Conservation (phyloP, 2,329 filamentous ascomycete species). For the Colletotrichum sp. region DNA sequence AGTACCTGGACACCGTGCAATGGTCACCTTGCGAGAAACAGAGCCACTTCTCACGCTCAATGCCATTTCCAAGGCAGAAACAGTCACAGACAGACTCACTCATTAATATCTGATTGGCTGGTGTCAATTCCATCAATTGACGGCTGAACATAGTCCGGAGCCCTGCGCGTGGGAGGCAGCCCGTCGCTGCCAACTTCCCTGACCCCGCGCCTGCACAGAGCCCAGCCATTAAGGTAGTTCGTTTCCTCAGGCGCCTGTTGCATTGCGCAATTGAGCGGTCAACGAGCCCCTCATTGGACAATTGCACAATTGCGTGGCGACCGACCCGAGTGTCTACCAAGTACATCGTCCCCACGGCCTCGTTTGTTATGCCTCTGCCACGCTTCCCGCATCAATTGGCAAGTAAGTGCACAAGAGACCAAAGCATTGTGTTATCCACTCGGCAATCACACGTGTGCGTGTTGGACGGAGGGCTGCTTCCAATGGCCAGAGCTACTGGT, state of each 20-base stretch:
- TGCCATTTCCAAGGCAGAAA: neutral
- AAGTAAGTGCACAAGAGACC: neutral
- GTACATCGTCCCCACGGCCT: neutral
- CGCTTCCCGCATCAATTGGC: neutral
- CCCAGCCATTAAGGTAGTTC: neutral
- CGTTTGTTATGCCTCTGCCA: neutral
- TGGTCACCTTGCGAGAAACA: neutral
- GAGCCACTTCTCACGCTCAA: neutral
- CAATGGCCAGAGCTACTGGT: neutral
- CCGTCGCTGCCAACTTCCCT: neutral
- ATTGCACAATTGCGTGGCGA: neutral
- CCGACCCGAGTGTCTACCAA: neutral
- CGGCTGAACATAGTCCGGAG: neutral
- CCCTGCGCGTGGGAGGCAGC: neutral
- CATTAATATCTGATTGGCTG: neutral
- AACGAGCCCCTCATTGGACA: conserved; percentile 9
- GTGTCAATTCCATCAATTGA: neutral
- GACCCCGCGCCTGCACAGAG: neutral
- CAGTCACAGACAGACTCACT: neutral
- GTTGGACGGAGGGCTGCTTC: neutral
- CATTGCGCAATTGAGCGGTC: conserved; percentile 4
- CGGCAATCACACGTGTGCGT: neutral
- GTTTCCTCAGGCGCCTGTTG: neutral
- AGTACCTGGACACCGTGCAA: neutral
- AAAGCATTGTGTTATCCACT: neutral